These are phyloP conservation scores for Sicyos baderoa DNA, from an alignment of 306 rosid species.

Conservation along the genomic window DNA sequence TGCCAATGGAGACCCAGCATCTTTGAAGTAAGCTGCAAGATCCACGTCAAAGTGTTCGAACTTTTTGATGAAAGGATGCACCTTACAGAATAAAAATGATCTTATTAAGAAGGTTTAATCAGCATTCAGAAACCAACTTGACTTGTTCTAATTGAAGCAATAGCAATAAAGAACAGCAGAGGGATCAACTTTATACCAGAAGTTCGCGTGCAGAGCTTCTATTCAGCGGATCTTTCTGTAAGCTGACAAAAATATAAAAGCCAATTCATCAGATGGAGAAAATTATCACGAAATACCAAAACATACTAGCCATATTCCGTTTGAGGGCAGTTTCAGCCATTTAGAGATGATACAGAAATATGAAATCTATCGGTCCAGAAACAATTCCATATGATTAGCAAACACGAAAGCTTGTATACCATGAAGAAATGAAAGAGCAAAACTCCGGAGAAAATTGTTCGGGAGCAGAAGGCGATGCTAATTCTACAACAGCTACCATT, in stretches of 20 bases:
- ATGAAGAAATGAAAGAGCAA: constrained; percentile 85
- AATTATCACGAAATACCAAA: not conserved
- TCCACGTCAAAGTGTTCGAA: constrained; percentile 56
- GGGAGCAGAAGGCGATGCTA: constrained; percentile 76
- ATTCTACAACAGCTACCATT: constrained; percentile 59
- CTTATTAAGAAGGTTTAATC: constrained; percentile 21
- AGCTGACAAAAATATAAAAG: constrained; percentile 30
- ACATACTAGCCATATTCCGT: not conserved
- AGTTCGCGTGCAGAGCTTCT: constrained; percentile 80
- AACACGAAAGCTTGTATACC: constrained; percentile 39
- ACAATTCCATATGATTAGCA: not conserved
- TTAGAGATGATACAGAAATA: not conserved
- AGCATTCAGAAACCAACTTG: constrained; percentile 2
- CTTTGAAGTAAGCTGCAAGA: constrained; percentile 64
- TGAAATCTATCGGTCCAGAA: not conserved
- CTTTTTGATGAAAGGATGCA: constrained; percentile 59
- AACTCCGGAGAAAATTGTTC: constrained; percentile 74
- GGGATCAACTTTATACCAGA: constrained; percentile 41
- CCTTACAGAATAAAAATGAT: constrained; percentile 35
- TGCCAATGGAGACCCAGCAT: constrained; percentile 89
- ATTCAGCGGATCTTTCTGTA: constrained; percentile 59
- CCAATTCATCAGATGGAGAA: not conserved
- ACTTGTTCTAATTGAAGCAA: not conserved
- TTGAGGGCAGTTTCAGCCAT: not conserved
- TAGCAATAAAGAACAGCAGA: not conserved